Evolutionary conservation across 768 basidiomycete species (phyloP).

Genomic region (Ramaria sp.): DNA sequence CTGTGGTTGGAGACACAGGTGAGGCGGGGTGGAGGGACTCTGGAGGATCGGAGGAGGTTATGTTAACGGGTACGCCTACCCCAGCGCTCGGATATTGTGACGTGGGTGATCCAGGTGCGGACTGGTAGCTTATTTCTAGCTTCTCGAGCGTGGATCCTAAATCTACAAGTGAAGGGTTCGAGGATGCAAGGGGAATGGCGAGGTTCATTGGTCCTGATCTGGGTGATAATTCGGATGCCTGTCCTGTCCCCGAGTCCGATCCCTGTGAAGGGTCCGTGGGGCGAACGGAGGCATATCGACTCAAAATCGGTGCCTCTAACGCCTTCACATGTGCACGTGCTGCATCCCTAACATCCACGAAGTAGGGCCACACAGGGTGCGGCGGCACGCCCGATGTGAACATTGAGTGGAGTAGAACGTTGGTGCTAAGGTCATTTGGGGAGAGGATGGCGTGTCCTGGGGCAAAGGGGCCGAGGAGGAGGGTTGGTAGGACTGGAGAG

Average conservation of each 20-base stretch:
- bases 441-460: conserved; percentile 12
- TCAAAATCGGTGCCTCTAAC: conserved; percentile 9
- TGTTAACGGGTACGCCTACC: background rate
- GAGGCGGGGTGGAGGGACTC: background rate
- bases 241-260: no score
- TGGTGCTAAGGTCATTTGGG: conserved; percentile 13
- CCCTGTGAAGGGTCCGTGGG: no score
- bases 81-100: background rate
- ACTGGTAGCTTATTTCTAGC: no score
- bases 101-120: no score
- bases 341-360: conserved; percentile 23
- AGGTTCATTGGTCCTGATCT: no score
- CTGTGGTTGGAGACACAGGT: background rate
- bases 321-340: conserved; percentile 22
- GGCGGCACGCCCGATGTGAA: conserved; percentile 14
- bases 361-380: conserved; percentile 15
- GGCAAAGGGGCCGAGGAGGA: conserved; percentile 20
- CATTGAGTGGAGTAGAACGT: conserved; percentile 17
- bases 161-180: no score
- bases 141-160: no score
- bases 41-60: background rate
- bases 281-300: no score
- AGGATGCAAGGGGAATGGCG: no score
- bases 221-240: no score
- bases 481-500: conserved; percentile 20